Base-by-base conservation (phyloP, 2,329 filamentous ascomycete species). In the Colletotrichum incanum region DNA sequence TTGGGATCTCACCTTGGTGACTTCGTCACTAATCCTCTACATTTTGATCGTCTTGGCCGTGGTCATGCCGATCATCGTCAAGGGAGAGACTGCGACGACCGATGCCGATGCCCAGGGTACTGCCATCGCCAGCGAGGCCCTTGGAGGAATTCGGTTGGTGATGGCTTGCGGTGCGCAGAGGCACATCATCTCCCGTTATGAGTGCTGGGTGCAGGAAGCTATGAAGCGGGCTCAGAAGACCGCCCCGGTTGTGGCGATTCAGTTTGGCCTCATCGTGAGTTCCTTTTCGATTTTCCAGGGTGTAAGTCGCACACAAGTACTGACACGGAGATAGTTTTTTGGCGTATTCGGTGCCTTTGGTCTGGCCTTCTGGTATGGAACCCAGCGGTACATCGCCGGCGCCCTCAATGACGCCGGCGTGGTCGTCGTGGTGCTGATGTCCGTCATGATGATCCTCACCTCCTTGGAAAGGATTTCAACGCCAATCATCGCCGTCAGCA, bases 1-100 rank as follows among this genome's bases (percentile, higher is more conserved):
- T 6, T 88, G 87, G 85, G 79, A 86, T 11, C 79, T 89, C 20
- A 89, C 86, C 0, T 77, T 90, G 26, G 86, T 88, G 1, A 83
- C 85, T 0, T 87, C 85, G 45, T 83, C 86, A 0, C 77, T 85
- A 0, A 76, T 90, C 20, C 75, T 86, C 1, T 86, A 86, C 68
- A 79, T 86, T 7, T 1, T 82, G 5, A 5, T 82, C 5, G 73
- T 79, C 1, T 77, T 80, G 52, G 67, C 75, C 1, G 50, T 83
- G 1, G 75, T 77, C 1, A 34, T 83, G 1, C 82, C 82, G 0
- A 49, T 79, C 7, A 74, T 82, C 3, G 68, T 79, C 7, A 79
- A 79, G 43, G 64, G 73, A 1, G 77, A 79, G 12, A 65, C 73
- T 0, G 74, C 72, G 5, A 76, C 71, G 5, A 59, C 49, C 0